phyloP scores from a whole-genome alignment of 1,284 basidiomycete genomes.

The Apiotrichum gamsii region DNA sequence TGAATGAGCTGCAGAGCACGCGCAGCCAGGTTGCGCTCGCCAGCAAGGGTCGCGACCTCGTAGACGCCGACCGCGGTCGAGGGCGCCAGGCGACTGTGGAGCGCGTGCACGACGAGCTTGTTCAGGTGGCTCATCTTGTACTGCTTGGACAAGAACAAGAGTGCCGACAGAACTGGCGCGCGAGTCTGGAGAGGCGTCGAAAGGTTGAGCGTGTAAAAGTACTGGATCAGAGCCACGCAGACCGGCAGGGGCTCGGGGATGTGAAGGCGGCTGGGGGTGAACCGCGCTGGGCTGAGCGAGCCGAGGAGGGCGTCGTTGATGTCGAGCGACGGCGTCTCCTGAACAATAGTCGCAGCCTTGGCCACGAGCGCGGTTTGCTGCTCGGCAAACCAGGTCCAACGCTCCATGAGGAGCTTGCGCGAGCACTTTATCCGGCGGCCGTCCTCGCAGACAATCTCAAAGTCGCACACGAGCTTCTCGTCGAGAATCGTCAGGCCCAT shows the following conservation, averaged over 20 bases:
- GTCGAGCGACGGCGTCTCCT: constrained; percentile 26
- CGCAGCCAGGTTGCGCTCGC: constrained; percentile 79
- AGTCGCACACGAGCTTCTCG: constrained; percentile 70
- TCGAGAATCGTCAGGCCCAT: constrained; percentile 71
- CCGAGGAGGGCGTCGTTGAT: constrained; percentile 37
- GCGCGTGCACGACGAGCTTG: constrained; percentile 76
- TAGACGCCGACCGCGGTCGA: constrained; percentile 82
- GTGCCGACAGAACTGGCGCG: constrained; percentile 77
- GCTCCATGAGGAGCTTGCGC: constrained; percentile 68
- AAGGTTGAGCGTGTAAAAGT: constrained; percentile 80
- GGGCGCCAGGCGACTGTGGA: constrained; percentile 78
- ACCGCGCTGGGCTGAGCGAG: constrained; percentile 34
- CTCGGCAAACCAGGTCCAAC: constrained; percentile 90
- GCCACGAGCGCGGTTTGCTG: constrained; percentile 51
- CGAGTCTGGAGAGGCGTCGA: constrained; percentile 84
- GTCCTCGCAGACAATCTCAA: constrained; percentile 86
- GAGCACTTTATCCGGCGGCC: constrained; percentile 75
- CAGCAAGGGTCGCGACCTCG: constrained; percentile 85
- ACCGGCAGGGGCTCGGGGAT: constrained; percentile 86
- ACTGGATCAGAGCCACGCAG: constrained; percentile 81
- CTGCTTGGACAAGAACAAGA: constrained; percentile 74
- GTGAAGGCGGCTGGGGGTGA: constrained; percentile 61
- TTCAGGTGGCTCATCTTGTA: constrained; percentile 74
- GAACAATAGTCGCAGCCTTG: constrained; percentile 19
- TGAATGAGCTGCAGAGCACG: constrained; percentile 71